Evolutionary conservation across 371 early-diverging fungal species (phyloP).

Genomic region (Apophysomyces elegans): DNA sequence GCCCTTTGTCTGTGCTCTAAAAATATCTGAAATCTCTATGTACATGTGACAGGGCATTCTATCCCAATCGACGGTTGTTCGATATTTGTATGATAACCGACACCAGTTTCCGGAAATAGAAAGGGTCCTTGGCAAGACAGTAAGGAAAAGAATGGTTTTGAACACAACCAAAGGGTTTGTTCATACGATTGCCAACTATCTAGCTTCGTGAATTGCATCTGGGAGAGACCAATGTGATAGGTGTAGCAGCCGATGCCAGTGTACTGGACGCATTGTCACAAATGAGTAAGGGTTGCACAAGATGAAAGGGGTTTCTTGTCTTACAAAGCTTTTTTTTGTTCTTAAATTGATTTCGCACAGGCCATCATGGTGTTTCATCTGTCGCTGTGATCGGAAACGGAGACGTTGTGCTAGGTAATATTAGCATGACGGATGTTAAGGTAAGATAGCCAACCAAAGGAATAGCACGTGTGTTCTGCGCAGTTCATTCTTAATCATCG

Average conservation of each 20-base stretch:
- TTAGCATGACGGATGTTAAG: constrained; percentile 75
- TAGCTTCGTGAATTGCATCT: constrained; percentile 58
- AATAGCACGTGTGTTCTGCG: constrained; percentile 1
- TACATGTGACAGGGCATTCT: constrained; percentile 64
- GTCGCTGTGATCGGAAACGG: constrained; percentile 63
- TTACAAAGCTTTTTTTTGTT: not conserved
- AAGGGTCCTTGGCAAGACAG: constrained; percentile 44
- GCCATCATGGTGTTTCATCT: constrained; percentile 62
- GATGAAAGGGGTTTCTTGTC: not conserved
- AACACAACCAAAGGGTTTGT: not conserved
- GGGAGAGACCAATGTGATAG: constrained; percentile 56
- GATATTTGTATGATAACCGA: constrained; percentile 62
- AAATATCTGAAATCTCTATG: not conserved
- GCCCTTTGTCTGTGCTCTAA: not conserved
- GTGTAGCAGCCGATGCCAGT: constrained; percentile 54
- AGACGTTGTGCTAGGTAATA: constrained; percentile 69
- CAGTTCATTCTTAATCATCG: not conserved
- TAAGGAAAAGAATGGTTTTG: constrained; percentile 20
- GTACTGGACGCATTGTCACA: constrained; percentile 60
- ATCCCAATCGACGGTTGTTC: constrained; percentile 75
- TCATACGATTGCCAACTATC: not conserved
- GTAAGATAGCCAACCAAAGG: constrained; percentile 17
- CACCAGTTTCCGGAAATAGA: constrained; percentile 45
- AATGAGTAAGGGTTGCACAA: constrained; percentile 53
- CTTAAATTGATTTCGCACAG: constrained; percentile 25